phyloP scores from a whole-genome alignment of 805 yeast genomes.

The Candida broadrunensis region DNA sequence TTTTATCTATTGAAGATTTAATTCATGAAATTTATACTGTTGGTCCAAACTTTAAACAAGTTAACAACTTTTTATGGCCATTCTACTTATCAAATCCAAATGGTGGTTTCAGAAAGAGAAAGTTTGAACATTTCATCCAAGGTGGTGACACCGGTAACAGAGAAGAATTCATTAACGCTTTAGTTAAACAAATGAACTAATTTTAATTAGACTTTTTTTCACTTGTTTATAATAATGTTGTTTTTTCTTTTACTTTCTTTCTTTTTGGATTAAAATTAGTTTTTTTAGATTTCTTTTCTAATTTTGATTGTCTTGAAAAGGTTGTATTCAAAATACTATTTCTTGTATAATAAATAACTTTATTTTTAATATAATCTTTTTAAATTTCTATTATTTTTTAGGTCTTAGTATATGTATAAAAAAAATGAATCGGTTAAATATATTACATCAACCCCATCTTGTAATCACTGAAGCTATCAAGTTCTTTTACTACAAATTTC shows the following conservation, averaged over 20 bases:
- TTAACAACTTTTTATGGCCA: slow-evolving; percentile 98
- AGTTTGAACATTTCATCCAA: slow-evolving; percentile 95
- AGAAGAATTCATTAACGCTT: slow-evolving; percentile 91
- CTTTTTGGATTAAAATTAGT: slow-evolving; percentile 1
- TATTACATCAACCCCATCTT: too few relatives aligned
- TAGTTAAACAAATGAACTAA: slow-evolving; percentile 92
- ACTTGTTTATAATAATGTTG: not conserved
- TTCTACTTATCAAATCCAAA: slow-evolving; percentile 94
- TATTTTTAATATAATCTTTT: not conserved
- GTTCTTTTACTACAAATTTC: too few relatives aligned
- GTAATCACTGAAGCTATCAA: too few relatives aligned
- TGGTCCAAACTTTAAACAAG: slow-evolving; percentile 99
- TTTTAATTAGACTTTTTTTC: too few relatives aligned
- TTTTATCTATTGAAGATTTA: slow-evolving; percentile 86
- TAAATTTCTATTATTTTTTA: not conserved
- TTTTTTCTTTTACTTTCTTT: slow-evolving; percentile 1
- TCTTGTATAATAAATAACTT: not conserved
- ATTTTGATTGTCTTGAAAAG: not conserved
- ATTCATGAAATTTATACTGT: slow-evolving; percentile 95
- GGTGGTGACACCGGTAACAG: slow-evolving; percentile 99
- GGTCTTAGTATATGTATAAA: too few relatives aligned
- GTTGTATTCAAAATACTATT: not conserved
- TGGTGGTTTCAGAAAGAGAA: slow-evolving; percentile 98
- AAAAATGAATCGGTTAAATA: too few relatives aligned
- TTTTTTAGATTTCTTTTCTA: slow-evolving; percentile 1